A percentile compares a stretch with the other conserved stretches of the same genome.
Evolutionary conservation across 768 basidiomycete species (phyloP).

Genomic region (Lactarius quietus): DNA sequence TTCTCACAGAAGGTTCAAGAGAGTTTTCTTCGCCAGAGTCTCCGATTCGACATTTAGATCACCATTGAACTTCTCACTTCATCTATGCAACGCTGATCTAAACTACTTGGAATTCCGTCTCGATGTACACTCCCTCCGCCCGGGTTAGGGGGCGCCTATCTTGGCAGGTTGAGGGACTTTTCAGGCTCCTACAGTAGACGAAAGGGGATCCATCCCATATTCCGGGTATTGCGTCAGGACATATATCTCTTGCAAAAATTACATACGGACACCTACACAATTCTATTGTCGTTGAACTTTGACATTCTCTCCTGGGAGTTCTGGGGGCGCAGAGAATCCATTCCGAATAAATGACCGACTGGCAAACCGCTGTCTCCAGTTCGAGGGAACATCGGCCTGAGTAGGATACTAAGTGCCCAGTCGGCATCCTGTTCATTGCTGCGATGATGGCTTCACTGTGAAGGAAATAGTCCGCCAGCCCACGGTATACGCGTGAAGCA

Average conservation of each 20-base stretch:
- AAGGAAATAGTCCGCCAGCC: not conserved
- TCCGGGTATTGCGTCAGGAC: no score
- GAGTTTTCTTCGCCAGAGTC: no score
- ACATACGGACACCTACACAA: no score
- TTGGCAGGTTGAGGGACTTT: not conserved
- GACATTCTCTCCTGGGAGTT: not conserved
- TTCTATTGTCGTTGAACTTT: not conserved
- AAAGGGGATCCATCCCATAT: not conserved
- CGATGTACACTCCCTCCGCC: no score
- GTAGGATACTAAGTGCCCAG: not conserved
- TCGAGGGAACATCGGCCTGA: not conserved
- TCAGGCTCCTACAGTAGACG: not conserved
- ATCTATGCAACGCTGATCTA: no score
- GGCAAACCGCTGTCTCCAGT: not conserved
- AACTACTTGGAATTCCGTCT: no score
- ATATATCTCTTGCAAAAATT: no score
- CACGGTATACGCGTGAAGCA: slow-evolving; percentile 2
- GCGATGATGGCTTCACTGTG: not conserved
- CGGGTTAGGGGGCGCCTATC: no score
- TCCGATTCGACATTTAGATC: no score
- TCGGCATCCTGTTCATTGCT: not conserved
- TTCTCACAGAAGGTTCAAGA: no score
- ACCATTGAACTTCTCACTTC: no score
- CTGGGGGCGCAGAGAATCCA: not conserved
- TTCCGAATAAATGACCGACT: not conserved